These are phyloP conservation scores for Hyparrhenia diplandra DNA, from an alignment of 176 grass and related monocot genomes.

Conservation along the genomic window DNA sequence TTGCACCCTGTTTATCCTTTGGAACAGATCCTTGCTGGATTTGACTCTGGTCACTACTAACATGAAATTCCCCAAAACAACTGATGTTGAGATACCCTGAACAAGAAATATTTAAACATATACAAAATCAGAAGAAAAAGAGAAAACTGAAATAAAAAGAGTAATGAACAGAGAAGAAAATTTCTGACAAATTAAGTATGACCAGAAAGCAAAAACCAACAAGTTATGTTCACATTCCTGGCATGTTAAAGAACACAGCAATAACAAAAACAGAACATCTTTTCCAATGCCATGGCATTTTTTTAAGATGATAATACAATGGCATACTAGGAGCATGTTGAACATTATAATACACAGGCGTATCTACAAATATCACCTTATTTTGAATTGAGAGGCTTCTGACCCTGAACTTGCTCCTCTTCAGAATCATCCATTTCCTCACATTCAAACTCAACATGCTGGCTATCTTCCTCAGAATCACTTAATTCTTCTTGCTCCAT, in stretches of 20 bases:
- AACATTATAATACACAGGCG: slow-evolving; percentile 1
- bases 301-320: neutral
- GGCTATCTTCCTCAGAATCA: slow-evolving; percentile 79
- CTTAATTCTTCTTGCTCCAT: slow-evolving; percentile 98
- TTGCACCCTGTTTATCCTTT: slow-evolving; percentile 14
- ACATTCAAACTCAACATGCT: slow-evolving; percentile 82
- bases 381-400: slow-evolving; percentile 28
- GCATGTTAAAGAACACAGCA: neutral
- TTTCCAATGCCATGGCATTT: neutral
- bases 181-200: neutral
- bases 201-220: neutral
- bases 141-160: slow-evolving; percentile 4
- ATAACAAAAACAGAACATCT: neutral
- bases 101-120: slow-evolving; percentile 13
- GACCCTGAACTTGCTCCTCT: slow-evolving; percentile 51
- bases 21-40: slow-evolving; percentile 29
- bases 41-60: slow-evolving; percentile 23
- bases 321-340: neutral
- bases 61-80: slow-evolving; percentile 15
- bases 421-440: slow-evolving; percentile 93
- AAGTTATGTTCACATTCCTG: neutral
- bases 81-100: slow-evolving; percentile 35
- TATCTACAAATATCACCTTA: slow-evolving; percentile 39
- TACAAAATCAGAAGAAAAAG: slow-evolving; percentile 10
- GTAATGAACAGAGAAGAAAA: slow-evolving; percentile 13